phyloP scores from a whole-genome alignment of 2,329 filamentous ascomycete genomes.

The Fusarium redolens region DNA sequence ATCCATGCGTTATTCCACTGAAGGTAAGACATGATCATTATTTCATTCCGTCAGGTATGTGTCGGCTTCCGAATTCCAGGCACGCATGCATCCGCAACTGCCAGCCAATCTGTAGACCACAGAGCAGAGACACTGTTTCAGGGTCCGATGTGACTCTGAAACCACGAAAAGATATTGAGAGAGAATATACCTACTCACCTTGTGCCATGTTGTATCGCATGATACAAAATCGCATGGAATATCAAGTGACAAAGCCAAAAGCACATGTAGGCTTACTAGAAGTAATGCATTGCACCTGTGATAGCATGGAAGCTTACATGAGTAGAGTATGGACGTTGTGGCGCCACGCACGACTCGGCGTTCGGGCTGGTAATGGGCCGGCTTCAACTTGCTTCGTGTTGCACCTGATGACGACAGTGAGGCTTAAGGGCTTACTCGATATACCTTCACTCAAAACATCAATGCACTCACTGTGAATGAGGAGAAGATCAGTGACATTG shows the following conservation, averaged over 20 bases:
- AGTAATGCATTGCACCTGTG: accelerated
- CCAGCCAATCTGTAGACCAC: background rate
- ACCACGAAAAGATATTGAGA: accelerated
- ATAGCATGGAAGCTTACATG: accelerated
- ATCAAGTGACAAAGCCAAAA: background rate
- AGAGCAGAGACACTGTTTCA: accelerated
- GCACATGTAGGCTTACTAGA: accelerated
- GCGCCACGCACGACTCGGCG: background rate
- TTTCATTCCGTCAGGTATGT: background rate
- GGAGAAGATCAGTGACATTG: accelerated
- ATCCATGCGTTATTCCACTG: background rate
- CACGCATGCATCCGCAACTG: background rate
- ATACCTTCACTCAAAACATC: background rate
- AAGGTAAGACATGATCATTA: background rate
- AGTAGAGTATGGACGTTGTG: background rate
- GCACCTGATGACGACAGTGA: background rate
- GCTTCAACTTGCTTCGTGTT: background rate
- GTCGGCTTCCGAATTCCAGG: conserved; percentile 17
- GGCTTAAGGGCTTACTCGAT: background rate
- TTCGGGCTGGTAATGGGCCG: background rate
- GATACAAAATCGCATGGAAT: background rate
- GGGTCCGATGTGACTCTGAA: background rate
- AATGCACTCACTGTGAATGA: accelerated
- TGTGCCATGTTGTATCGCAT: background rate
- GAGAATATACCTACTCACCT: accelerated